phyloP scores from a whole-genome alignment of 2,329 filamentous ascomycete genomes.

The Sordariomycetes sp. region DNA sequence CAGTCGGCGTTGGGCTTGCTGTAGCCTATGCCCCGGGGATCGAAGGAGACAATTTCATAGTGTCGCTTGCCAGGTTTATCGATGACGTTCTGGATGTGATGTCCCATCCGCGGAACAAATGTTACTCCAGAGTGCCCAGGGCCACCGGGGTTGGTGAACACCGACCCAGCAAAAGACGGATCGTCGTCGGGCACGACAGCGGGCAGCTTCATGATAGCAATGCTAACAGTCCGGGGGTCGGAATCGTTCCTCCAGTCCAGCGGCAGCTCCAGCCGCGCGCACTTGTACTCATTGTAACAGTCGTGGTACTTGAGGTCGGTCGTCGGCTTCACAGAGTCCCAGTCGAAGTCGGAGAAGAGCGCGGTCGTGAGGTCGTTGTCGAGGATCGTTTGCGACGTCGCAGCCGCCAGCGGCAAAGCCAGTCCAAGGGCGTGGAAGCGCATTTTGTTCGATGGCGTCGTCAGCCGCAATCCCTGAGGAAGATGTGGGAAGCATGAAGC shows the following conservation, averaged over 20 bases:
- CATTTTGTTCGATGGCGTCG: no score
- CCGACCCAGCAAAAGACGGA: constrained; percentile 28
- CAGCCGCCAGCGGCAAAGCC: no score
- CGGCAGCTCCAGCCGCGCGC: constrained; percentile 32
- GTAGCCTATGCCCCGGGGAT: constrained; percentile 30
- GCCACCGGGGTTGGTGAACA: constrained; percentile 35
- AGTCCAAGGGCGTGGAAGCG: no score
- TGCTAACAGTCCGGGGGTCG: constrained; percentile 18
- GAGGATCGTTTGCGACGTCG: no score
- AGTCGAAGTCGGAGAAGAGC: constrained; percentile 18
- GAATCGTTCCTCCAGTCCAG: constrained; percentile 28
- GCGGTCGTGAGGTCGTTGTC: not conserved
- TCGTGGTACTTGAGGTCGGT: constrained; percentile 24
- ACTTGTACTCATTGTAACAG: constrained; percentile 28
- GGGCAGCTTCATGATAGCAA: constrained; percentile 31
- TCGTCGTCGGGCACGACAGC: constrained; percentile 26
- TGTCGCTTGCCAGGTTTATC: constrained; percentile 19
- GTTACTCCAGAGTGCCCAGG: constrained; percentile 30
- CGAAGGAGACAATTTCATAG: constrained; percentile 33
- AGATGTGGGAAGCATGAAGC: no score
- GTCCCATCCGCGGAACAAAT: constrained; percentile 15
- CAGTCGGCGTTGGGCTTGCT: constrained; percentile 28
- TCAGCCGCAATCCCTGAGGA: no score
- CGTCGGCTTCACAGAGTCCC: constrained; percentile 23
- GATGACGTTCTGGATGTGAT: constrained; percentile 15